A percentile compares a stretch with the other conserved stretches of the same genome.
Evolutionary conservation across 2,329 filamentous ascomycete species (phyloP).

Genomic region (Setomelanomma holmii): DNA sequence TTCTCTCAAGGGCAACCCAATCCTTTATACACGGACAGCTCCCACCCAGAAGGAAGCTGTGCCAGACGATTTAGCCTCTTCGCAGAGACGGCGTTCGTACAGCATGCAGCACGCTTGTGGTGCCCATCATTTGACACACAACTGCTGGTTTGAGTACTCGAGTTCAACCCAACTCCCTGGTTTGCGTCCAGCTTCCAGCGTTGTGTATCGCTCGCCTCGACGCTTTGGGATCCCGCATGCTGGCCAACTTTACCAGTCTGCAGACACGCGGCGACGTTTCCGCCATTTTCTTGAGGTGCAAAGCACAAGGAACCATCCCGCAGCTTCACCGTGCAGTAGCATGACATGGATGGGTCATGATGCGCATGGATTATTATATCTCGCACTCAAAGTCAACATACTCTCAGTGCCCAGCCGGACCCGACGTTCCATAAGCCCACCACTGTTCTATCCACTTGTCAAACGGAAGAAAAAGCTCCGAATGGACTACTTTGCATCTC

Average conservation of each 20-base stretch:
- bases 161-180: slow-evolving; percentile 11
- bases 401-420: no score
- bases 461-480: no score
- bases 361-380: no score
- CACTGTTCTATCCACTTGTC: no score
- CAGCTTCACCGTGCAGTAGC: no score
- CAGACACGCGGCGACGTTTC: not conserved
- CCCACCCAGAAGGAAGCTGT: not conserved
- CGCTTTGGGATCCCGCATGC: not conserved
- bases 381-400: no score
- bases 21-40: not conserved
- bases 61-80: no score
- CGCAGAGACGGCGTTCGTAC: not conserved
- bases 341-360: no score
- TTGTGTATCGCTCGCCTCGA: slow-evolving; percentile 8
- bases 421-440: no score
- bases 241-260: not conserved
- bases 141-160: slow-evolving; percentile 19
- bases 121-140: slow-evolving; percentile 17
- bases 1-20: not conserved
- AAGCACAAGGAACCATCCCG: no score
- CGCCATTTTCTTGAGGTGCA: not conserved
- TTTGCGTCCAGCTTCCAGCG: slow-evolving; percentile 10
- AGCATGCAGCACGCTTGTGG: slow-evolving; percentile 25
- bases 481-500: no score